Conservation (phyloP, 352 stramenopile genomes). For the Phytophthora meadii region DNA sequence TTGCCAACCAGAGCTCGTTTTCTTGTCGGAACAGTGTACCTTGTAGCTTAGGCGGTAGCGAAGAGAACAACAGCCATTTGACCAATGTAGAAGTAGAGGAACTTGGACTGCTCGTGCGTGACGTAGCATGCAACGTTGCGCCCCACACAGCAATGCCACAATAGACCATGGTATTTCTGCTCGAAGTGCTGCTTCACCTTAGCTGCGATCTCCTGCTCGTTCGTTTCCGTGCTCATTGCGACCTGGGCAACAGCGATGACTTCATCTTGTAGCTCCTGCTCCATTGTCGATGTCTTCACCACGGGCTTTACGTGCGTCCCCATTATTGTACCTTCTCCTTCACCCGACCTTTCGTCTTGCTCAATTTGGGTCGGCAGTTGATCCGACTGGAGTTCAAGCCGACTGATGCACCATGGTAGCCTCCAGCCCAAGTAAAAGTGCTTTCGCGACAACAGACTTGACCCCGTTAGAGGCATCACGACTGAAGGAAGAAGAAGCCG, state of each 20-base stretch:
- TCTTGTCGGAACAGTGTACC: conserved; percentile 1
- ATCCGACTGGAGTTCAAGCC: not conserved
- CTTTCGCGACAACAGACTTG: conserved; percentile 38
- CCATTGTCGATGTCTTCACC: conserved; percentile 90
- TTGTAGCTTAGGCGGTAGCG: conserved; percentile 61
- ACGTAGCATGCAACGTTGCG: conserved; percentile 95
- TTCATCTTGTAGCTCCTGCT: conserved; percentile 86
- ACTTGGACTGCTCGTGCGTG: conserved; percentile 94
- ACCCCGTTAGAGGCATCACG: conserved; percentile 59
- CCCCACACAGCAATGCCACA: conserved; percentile 96
- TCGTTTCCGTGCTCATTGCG: conserved; percentile 80
- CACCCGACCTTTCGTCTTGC: conserved; percentile 25
- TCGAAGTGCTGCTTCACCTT: conserved; percentile 94
- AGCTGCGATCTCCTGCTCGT: conserved; percentile 91
- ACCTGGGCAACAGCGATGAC: conserved; percentile 81
- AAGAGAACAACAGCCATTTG: conserved; percentile 95
- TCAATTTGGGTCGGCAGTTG: conserved; percentile 16
- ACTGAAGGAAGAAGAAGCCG: conserved; percentile 56
- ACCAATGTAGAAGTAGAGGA: conserved; percentile 97
- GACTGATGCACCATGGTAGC: conserved; percentile 18
- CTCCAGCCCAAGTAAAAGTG: conserved; percentile 14
- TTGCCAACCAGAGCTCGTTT: conserved; percentile 8
- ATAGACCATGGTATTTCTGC: conserved; percentile 89
- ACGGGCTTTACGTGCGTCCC: conserved; percentile 79
- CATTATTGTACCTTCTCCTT: conserved; percentile 49